Base-by-base conservation (phyloP, 2,329 filamentous ascomycete species). In the Microsporum ferrugineum region DNA sequence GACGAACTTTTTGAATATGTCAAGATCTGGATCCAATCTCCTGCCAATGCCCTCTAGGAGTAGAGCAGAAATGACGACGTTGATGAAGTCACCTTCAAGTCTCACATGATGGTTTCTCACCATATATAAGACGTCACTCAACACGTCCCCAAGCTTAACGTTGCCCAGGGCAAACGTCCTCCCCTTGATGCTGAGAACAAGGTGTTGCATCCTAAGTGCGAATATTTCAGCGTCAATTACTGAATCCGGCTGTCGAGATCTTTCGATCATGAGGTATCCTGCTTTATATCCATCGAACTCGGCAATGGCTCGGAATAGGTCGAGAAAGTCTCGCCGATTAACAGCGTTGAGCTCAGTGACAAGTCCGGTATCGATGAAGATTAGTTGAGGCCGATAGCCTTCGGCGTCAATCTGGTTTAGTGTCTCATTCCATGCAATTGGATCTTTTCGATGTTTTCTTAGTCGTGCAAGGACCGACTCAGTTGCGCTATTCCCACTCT, bases 271-370 rank as follows among this genome's bases (percentile, higher is more conserved):
- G 45, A 99, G 80, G 64, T 95, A 85, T 0, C 94, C 94, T 2
- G 92, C 91, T 71, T 89, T 91, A 77, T 96, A 96, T 7, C 94
- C 94, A 71, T 99, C 91, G 67, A 99, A 99, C 69, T 96, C 92
- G 14, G 94, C 94, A 27, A 99, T 85, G 12, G 94, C 89, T 62
- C 91, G 91, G 84, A 99, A 99, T 2, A 99, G 84, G 68, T 95
- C 94, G 2, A 99, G 79, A 73, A 99, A 99, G 73, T 99, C 99
- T 29, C 77, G 79, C 39, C 94, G 85, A 70, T 99, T 99, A 2
- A 80, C 84, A 5, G 83, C 84, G 70, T 96, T 97, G 27, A 99
- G 82, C 72, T 97, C 89, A 0, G 94, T 99, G 1, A 97, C 92
- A 0, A 99, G 81, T 1, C 94, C 94, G 0, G 94, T 95, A 71